Evolutionary conservation across 768 basidiomycete species (phyloP).

Genomic region (Rhizopogon vinicolor): DNA sequence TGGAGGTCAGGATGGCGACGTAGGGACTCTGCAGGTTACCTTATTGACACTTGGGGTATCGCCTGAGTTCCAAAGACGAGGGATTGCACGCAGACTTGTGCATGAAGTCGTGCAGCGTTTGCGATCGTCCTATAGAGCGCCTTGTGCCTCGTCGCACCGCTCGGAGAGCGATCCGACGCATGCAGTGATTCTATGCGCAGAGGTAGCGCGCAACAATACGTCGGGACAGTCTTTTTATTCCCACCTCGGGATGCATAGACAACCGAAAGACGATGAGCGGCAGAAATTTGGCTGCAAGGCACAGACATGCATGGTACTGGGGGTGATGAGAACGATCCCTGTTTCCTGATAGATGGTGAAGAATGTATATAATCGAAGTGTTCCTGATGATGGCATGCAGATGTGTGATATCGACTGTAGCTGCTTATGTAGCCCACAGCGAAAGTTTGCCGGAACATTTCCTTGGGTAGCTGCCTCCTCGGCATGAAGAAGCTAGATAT

Average conservation of each 20-base stretch:
- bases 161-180: slow-evolving; percentile 6
- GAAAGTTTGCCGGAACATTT: too few relatives aligned
- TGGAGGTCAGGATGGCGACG: slow-evolving; percentile 1
- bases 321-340: slow-evolving; percentile 11
- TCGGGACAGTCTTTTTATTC: slow-evolving; percentile 23
- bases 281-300: slow-evolving; percentile 12
- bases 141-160: not conserved
- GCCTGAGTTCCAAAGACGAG: slow-evolving; percentile 20
- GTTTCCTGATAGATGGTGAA: not conserved
- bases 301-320: slow-evolving; percentile 19
- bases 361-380: not conserved
- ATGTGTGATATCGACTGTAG: not conserved
- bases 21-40: slow-evolving; percentile 11
- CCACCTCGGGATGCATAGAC: slow-evolving; percentile 24
- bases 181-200: slow-evolving; percentile 20
- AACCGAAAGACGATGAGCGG: slow-evolving; percentile 8
- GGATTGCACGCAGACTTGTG: slow-evolving; percentile 25
- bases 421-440: too few relatives aligned
- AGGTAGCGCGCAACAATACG: slow-evolving; percentile 21
- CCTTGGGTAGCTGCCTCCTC: too few relatives aligned
- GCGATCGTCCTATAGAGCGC: slow-evolving; percentile 6
- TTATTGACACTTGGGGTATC: slow-evolving; percentile 28
- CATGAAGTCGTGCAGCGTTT: slow-evolving; percentile 22
- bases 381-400: too few relatives aligned
- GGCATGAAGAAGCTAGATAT: too few relatives aligned